Conservation (phyloP, 495 filamentous ascomycete species). For the Neurospora sp. region DNA sequence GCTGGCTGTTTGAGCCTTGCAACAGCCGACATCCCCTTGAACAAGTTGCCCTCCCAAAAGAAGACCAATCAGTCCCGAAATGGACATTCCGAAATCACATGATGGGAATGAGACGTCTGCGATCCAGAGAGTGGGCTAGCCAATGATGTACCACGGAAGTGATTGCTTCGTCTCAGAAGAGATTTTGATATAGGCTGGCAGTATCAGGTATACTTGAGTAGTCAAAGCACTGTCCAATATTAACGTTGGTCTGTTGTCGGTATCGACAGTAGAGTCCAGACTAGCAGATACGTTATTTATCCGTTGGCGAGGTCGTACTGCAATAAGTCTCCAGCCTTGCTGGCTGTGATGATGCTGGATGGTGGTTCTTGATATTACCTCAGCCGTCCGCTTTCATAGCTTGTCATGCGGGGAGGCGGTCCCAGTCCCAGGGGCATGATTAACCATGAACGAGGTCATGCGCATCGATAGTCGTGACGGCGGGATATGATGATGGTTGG, state of each 20-base stretch:
- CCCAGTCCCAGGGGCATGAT: neutral
- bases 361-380: neutral
- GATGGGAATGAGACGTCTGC: neutral
- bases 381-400: neutral
- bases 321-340: neutral
- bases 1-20: constrained; percentile 6
- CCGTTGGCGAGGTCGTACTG: neutral
- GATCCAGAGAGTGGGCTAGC: neutral
- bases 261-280: neutral
- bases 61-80: neutral
- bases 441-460: neutral
- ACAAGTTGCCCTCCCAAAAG: neutral
- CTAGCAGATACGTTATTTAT: neutral
- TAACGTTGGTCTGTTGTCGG: neutral
- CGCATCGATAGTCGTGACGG: neutral
- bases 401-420: neutral
- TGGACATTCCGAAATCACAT: neutral
- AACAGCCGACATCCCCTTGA: constrained; percentile 6
- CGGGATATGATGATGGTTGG: neutral
- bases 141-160: neutral
- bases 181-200: neutral
- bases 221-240: neutral
- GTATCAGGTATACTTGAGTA: neutral
- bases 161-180: neutral
- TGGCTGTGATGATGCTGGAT: neutral